Conservation (phyloP, 192 early-diverging fungal species). For the Coemansia sp. region DNA sequence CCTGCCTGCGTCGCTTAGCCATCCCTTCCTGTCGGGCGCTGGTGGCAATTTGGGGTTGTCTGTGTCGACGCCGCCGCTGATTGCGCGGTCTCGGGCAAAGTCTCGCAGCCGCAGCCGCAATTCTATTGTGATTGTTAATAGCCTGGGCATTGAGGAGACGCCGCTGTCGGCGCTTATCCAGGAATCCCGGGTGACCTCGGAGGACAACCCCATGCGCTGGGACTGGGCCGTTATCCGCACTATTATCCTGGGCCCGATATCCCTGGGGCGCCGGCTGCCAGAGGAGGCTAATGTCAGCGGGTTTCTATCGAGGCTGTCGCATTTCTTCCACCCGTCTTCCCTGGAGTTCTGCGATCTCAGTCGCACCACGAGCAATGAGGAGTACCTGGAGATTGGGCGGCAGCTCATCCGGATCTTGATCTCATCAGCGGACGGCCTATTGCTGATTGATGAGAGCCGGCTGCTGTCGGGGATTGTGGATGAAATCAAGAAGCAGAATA, state of each 20-base stretch:
- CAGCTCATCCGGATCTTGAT: conserved; percentile 50
- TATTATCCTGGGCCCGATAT: conserved; percentile 34
- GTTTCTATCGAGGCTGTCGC: conserved; percentile 37
- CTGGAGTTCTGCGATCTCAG: conserved; percentile 52
- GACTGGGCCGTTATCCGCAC: conserved; percentile 41
- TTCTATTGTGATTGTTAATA: conserved; percentile 24
- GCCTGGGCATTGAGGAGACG: conserved; percentile 16
- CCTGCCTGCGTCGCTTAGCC: neutral
- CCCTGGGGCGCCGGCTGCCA: conserved; percentile 21
- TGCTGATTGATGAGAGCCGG: conserved; percentile 51
- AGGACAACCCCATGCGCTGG: conserved; percentile 54
- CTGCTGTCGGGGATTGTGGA: conserved; percentile 46
- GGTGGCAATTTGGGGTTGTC: conserved; percentile 11
- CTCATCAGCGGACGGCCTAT: conserved; percentile 46
- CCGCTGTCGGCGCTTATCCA: conserved; percentile 29
- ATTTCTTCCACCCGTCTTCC: conserved; percentile 47
- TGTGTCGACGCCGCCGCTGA: conserved; percentile 22
- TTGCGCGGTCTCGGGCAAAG: conserved; percentile 45
- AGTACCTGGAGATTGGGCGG: conserved; percentile 53
- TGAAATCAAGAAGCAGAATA: conserved; percentile 45
- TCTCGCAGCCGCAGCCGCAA: conserved; percentile 50
- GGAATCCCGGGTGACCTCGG: conserved; percentile 39
- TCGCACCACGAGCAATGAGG: conserved; percentile 44
- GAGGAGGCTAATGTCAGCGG: conserved; percentile 27
- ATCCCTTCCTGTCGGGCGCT: neutral